A percentile compares a stretch with the other conserved stretches of the same genome.
phyloP scores from a whole-genome alignment of 2,329 filamentous ascomycete genomes.

The Lecanoromycetidae sp. region DNA sequence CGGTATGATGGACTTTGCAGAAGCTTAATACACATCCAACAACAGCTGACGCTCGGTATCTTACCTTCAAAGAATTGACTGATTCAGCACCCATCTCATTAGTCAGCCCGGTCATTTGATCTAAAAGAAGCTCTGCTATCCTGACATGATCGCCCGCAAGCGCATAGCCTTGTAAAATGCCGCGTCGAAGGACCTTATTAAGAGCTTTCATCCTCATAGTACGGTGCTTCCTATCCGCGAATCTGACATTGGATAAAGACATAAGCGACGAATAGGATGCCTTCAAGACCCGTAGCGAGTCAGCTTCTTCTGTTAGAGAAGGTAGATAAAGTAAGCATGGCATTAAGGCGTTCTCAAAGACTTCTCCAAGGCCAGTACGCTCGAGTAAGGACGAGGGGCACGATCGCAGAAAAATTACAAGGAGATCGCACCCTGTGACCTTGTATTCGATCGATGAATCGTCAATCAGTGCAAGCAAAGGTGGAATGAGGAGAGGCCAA shows the following conservation, averaged over 20 bases:
- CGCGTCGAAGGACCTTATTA: constrained; percentile 44
- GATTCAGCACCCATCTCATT: constrained; percentile 47
- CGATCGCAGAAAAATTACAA: constrained; percentile 43
- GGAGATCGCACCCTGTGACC: constrained; percentile 42
- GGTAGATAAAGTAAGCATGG: constrained; percentile 69
- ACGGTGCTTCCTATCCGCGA: constrained; percentile 25
- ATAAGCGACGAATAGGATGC: constrained; percentile 57
- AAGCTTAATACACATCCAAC: constrained; percentile 17
- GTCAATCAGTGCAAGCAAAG: constrained; percentile 57
- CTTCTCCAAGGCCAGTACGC: constrained; percentile 51
- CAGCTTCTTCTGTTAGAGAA: constrained; percentile 58
- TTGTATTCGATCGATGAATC: constrained; percentile 46
- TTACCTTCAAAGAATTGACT: constrained; percentile 55
- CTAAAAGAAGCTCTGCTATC: constrained; percentile 47
- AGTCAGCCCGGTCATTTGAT: constrained; percentile 39
- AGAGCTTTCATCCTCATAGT: constrained; percentile 34
- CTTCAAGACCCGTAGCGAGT: constrained; percentile 53
- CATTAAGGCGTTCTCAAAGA: constrained; percentile 58
- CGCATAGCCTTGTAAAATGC: constrained; percentile 42
- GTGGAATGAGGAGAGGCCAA: constrained; percentile 60
- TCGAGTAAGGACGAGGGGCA: constrained; percentile 43
- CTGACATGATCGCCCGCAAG: constrained; percentile 48
- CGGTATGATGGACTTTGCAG: constrained; percentile 50
- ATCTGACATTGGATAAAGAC: constrained; percentile 39
- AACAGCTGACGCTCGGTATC: constrained; percentile 22